phyloP scores from a whole-genome alignment of 2,329 filamentous ascomycete genomes.

The Ascochyta fabae region DNA sequence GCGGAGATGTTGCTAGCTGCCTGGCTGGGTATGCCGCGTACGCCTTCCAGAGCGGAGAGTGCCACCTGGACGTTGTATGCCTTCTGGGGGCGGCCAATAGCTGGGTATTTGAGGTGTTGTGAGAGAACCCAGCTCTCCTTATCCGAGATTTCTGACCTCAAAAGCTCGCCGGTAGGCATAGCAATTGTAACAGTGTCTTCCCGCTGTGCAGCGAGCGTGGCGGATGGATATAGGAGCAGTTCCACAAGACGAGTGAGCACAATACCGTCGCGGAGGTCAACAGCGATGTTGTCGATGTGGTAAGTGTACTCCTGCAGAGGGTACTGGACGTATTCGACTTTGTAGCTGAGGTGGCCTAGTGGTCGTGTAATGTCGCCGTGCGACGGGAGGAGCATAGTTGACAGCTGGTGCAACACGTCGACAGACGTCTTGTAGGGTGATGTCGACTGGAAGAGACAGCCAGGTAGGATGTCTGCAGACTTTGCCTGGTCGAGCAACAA shows the following conservation, averaged over 20 bases:
- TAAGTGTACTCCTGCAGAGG: slow-evolving; percentile 66
- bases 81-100: slow-evolving; percentile 62
- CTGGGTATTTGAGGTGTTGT: slow-evolving; percentile 65
- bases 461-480: slow-evolving; percentile 41
- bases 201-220: slow-evolving; percentile 33
- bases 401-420: slow-evolving; percentile 59
- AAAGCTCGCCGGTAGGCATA: slow-evolving; percentile 54
- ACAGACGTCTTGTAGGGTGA: slow-evolving; percentile 64
- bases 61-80: slow-evolving; percentile 66
- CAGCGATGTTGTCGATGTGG: slow-evolving; percentile 64
- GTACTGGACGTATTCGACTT: slow-evolving; percentile 61
- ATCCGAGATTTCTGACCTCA: slow-evolving; percentile 47
- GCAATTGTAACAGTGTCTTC: slow-evolving; percentile 54
- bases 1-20: slow-evolving; percentile 56
- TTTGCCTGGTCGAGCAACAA: slow-evolving; percentile 65
- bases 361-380: slow-evolving; percentile 63
- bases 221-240: slow-evolving; percentile 57
- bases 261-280: slow-evolving; percentile 68
- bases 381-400: slow-evolving; percentile 63
- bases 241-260: slow-evolving; percentile 66
- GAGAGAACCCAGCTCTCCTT: slow-evolving; percentile 58
- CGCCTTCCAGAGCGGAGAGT: slow-evolving; percentile 58
- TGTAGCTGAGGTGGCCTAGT: slow-evolving; percentile 64
- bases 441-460: slow-evolving; percentile 59
- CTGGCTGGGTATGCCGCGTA: slow-evolving; percentile 50